Percentiles rank a stretch among this genome's conserved stretches.
These are phyloP conservation scores for Pseudogymnoascus sp. DNA, from an alignment of 2,329 filamentous ascomycete species.

Conservation along the genomic window DNA sequence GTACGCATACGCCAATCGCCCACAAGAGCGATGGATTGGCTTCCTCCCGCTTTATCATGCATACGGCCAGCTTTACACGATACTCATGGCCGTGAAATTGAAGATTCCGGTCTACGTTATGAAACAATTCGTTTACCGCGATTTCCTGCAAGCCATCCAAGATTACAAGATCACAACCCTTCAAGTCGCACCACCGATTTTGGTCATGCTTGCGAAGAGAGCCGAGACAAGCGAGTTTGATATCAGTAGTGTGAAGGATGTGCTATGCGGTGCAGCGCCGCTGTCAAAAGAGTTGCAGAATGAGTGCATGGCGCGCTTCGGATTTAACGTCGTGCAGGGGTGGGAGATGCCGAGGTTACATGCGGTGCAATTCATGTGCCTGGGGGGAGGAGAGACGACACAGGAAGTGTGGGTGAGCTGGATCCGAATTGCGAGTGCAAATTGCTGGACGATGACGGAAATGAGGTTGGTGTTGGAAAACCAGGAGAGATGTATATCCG, in stretches of 20 bases:
- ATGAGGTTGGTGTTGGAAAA: slow-evolving; percentile 41
- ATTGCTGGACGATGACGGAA: slow-evolving; percentile 47
- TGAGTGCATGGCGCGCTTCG: slow-evolving; percentile 39
- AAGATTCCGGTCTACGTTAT: slow-evolving; percentile 49
- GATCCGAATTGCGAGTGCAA: slow-evolving; percentile 47
- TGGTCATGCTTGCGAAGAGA: slow-evolving; percentile 52
- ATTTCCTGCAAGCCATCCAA: slow-evolving; percentile 46
- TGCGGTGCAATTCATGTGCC: slow-evolving; percentile 39
- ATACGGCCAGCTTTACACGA: slow-evolving; percentile 48
- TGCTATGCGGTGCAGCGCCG: slow-evolving; percentile 50
- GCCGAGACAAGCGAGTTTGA: slow-evolving; percentile 46
- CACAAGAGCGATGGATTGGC: slow-evolving; percentile 44
- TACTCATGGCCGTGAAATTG: slow-evolving; percentile 39
- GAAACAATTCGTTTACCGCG: slow-evolving; percentile 47
- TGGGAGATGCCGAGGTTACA: slow-evolving; percentile 55
- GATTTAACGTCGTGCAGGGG: slow-evolving; percentile 41
- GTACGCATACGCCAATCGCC: slow-evolving; percentile 31
- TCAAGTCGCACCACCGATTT: slow-evolving; percentile 51
- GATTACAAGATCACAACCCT: slow-evolving; percentile 47
- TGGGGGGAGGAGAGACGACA: slow-evolving; percentile 32
- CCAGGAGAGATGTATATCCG: slow-evolving; percentile 49
- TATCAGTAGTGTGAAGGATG: slow-evolving; percentile 41
- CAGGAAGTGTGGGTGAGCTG: slow-evolving; percentile 46
- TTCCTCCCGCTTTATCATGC: slow-evolving; percentile 64
- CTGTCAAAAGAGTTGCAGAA: slow-evolving; percentile 37